phyloP scores from a whole-genome alignment of 208 protist species.

The Borovskyia barvae region DNA sequence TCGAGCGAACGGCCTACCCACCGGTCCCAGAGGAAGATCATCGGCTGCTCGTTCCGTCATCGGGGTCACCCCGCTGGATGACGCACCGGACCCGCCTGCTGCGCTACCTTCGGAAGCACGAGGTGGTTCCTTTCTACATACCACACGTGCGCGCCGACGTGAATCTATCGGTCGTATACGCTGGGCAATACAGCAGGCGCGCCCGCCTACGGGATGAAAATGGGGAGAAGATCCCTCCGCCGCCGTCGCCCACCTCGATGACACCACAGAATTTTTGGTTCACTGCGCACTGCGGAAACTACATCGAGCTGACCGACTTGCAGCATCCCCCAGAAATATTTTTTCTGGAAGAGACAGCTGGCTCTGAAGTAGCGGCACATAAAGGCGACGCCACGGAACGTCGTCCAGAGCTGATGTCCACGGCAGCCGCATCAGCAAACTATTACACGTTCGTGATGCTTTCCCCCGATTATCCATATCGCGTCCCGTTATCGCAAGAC shows the following conservation, averaged over 20 bases:
- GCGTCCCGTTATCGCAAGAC: slow-evolving; percentile 50
- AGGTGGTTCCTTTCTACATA: slow-evolving; percentile 70
- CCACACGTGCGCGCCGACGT: slow-evolving; percentile 65
- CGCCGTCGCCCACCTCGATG: slow-evolving; percentile 52
- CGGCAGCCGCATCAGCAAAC: neutral
- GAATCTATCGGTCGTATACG: slow-evolving; percentile 87
- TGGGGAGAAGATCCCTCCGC: slow-evolving; percentile 46
- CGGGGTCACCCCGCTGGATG: slow-evolving; percentile 35
- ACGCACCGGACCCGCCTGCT: slow-evolving; percentile 48
- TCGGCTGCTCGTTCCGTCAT: slow-evolving; percentile 58
- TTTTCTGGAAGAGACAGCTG: slow-evolving; percentile 38
- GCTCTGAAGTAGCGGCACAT: neutral
- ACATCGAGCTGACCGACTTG: slow-evolving; percentile 86
- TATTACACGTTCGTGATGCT: slow-evolving; percentile 84
- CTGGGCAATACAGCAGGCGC: slow-evolving; percentile 55
- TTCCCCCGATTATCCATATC: slow-evolving; percentile 89
- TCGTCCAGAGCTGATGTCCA: neutral
- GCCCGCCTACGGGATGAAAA: slow-evolving; percentile 52
- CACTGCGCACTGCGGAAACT: slow-evolving; percentile 90
- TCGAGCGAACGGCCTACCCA: slow-evolving; percentile 83
- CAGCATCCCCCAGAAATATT: slow-evolving; percentile 84
- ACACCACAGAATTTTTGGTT: slow-evolving; percentile 87
- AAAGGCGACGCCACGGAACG: neutral
- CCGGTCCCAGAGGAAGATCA: slow-evolving; percentile 66
- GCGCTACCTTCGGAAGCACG: slow-evolving; percentile 84